Evolutionary conservation across 2,329 filamentous ascomycete species (phyloP), one percentile per base, ranked within the genome.

Genomic region (Fusarium bactridioides): DNA sequence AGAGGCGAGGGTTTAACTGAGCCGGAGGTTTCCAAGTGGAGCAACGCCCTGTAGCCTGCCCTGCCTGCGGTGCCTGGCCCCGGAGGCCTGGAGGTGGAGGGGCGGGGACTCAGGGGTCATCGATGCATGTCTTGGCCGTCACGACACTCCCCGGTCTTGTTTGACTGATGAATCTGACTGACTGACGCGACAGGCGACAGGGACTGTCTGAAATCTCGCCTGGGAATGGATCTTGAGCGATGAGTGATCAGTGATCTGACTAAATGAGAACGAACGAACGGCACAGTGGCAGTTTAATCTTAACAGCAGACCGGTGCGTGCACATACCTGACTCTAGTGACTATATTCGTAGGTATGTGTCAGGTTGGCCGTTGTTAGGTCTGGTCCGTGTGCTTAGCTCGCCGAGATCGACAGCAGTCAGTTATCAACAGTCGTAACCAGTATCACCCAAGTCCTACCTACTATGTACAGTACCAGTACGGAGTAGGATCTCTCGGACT

Each of bases 21-120:
- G 53, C 68, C 67, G 64, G 74, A 74, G 60, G 69, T 73, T 65
- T 74, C 65, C 50, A 50, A 53, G 67, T 75, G 74, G 72, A 64
- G 72, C 47, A 66, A 56, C 56, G 56, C 64, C 31, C 31, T 33
- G 15, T 33, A 33, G 31, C 41, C 41, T 44, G 16, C 33, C 33
- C 15, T 44, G 25, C 15, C 47, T 38, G 43, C 18, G 38, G 57
- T 54, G 35, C 35, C 33, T 38, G 25, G 47, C 35, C 55, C 19
- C 27, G 35, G 48, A 55, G 35, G 48, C 59, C 25, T 68, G 65
- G 43, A 63, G 60, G 64, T 50, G 58, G 70, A 60, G 35, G 65
- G 53, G 55, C 48, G 61, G 69, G 50, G 65, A 50, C 48, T 64
- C 67, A 73, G 71, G 74, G 74, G 74, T 64, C 58, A 48, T 60